Evolutionary conservation across 192 early-diverging fungal species (phyloP).

Genomic region (Gorgonomyces haynaldii): DNA sequence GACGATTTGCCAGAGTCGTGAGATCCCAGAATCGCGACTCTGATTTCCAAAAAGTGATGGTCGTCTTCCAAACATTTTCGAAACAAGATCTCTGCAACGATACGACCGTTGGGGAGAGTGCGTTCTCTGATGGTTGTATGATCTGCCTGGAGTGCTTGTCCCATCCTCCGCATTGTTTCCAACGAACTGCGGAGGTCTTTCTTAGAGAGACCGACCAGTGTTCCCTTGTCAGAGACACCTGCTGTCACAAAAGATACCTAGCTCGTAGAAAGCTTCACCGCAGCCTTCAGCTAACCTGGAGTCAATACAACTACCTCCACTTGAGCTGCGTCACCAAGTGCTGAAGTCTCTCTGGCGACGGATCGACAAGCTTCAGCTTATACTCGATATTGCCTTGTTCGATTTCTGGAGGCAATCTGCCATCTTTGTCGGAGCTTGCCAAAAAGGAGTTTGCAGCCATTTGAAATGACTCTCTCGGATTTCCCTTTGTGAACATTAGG

Average conservation of each 20-base stretch:
- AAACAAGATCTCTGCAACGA: constrained; percentile 69
- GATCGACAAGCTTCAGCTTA: constrained; percentile 66
- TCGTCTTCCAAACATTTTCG: constrained; percentile 46
- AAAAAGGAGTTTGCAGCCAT: constrained; percentile 1
- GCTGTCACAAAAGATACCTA: constrained; percentile 24
- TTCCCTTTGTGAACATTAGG: constrained; percentile 8
- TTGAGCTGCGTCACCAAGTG: constrained; percentile 87
- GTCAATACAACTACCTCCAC: constrained; percentile 47
- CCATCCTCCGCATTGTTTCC: constrained; percentile 54
- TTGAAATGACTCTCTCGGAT: not conserved
- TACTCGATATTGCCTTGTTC: constrained; percentile 89
- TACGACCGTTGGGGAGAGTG: constrained; percentile 15
- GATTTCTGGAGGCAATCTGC: constrained; percentile 59
- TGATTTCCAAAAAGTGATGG: constrained; percentile 63
- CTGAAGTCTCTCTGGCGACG: constrained; percentile 55
- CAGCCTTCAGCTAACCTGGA: constrained; percentile 64
- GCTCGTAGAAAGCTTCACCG: constrained; percentile 78
- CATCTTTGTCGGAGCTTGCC: not conserved
- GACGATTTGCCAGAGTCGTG: constrained; percentile 74
- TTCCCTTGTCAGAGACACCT: constrained; percentile 72
- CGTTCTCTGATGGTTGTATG: constrained; percentile 48
- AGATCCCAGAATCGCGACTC: constrained; percentile 69
- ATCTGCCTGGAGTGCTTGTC: constrained; percentile 48
- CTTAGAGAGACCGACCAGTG: constrained; percentile 55
- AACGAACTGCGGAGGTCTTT: constrained; percentile 51